phyloP scores from a whole-genome alignment of 495 filamentous ascomycete genomes.

The Stereocaulon alpinum region DNA sequence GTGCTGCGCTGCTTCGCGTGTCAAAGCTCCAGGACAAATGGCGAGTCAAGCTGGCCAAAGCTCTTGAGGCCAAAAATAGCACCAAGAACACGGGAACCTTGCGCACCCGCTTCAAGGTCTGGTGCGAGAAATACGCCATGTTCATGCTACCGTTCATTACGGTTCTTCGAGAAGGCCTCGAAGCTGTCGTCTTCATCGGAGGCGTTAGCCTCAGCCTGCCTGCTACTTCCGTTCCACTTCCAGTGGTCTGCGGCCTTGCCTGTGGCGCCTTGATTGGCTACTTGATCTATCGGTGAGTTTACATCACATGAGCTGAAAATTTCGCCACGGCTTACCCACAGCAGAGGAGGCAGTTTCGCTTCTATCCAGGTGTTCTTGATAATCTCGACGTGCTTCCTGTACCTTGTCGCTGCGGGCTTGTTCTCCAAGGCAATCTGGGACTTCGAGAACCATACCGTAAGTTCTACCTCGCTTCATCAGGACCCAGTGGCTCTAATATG shows the following conservation, averaged over 20 bases:
- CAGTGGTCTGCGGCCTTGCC: constrained; percentile 56
- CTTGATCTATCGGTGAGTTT: constrained; percentile 63
- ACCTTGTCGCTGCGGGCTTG: constrained; percentile 76
- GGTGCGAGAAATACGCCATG: constrained; percentile 68
- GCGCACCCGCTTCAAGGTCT: constrained; percentile 44
- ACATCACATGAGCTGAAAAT: constrained; percentile 3
- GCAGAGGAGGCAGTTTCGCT: constrained; percentile 49
- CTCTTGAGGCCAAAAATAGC: constrained; percentile 44
- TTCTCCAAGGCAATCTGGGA: constrained; percentile 69
- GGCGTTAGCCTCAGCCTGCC: constrained; percentile 70
- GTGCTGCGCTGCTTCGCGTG: constrained; percentile 67
- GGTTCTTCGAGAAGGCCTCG: constrained; percentile 71
- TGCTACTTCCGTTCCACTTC: constrained; percentile 60
- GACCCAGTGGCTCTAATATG: not conserved
- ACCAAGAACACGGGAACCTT: constrained; percentile 22
- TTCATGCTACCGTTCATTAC: constrained; percentile 76
- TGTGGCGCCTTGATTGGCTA: constrained; percentile 57
- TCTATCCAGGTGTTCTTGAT: constrained; percentile 72
- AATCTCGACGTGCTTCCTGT: constrained; percentile 71
- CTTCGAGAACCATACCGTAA: constrained; percentile 44
- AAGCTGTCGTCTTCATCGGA: constrained; percentile 72
- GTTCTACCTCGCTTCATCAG: not conserved
- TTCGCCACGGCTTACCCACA: not conserved
- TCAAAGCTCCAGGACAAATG: constrained; percentile 80
- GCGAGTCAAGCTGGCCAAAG: constrained; percentile 63